These are phyloP conservation scores for Sarocladiaceae sp. DNA, from an alignment of 2,329 filamentous ascomycete species.

Conservation along the genomic window DNA sequence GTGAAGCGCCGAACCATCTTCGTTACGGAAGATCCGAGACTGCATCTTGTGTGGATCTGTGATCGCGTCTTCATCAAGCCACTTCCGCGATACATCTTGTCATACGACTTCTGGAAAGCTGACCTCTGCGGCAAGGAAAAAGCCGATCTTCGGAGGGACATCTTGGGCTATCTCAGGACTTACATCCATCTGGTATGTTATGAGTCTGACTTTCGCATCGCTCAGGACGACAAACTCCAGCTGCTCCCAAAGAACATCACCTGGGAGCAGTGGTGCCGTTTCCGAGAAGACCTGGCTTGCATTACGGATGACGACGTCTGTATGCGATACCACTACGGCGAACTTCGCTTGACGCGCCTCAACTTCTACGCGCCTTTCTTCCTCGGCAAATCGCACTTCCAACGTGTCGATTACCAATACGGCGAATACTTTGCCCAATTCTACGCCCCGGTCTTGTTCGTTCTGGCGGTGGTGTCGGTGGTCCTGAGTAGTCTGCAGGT, in stretches of 20 bases:
- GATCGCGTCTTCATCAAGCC: conserved; percentile 36
- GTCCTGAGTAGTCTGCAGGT: too few species aligned
- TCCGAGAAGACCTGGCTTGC: conserved; percentile 20
- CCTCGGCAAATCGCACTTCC: conserved; percentile 17
- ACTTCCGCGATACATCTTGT: conserved; percentile 29
- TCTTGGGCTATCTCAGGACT: conserved; percentile 28
- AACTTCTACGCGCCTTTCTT: conserved; percentile 18
- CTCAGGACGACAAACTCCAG: conserved; percentile 20
- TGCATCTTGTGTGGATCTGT: conserved; percentile 36
- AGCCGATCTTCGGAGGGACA: conserved; percentile 14
- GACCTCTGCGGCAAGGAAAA: conserved; percentile 1
- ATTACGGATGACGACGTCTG: conserved; percentile 22
- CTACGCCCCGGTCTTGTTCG: conserved; percentile 18
- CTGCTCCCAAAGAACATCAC: conserved; percentile 14
- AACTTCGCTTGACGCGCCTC: conserved; percentile 29
- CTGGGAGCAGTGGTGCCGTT: conserved; percentile 21
- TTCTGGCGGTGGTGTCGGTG: conserved; percentile 7
- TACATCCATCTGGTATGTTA: conserved; percentile 28
- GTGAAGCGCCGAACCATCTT: conserved; percentile 30
- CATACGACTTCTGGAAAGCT: conserved; percentile 24
- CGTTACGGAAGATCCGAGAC: conserved; percentile 30
- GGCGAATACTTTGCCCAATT: conserved; percentile 17
- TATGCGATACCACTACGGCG: conserved; percentile 28
- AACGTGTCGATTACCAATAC: conserved; percentile 18
- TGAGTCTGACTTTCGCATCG: conserved; percentile 27